phyloP scores from a whole-genome alignment of 208 protist species.

The Leishmania major region DNA sequence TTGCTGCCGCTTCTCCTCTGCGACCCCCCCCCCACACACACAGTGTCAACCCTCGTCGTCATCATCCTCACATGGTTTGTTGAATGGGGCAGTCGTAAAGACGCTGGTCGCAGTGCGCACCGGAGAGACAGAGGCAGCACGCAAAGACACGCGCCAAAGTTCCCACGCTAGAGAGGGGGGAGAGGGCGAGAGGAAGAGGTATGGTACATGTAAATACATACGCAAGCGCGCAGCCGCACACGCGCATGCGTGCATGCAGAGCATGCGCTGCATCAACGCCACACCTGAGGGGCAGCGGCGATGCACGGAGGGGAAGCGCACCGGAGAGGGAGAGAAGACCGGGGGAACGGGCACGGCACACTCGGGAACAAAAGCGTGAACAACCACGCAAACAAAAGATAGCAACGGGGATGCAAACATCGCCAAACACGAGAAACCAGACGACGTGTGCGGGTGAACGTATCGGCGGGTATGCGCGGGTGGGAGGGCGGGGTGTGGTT shows the following conservation, averaged over 20 bases:
- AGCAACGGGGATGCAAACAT: not conserved
- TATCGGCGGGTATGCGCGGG: not conserved
- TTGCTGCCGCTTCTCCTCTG: not conserved
- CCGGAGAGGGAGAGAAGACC: not conserved
- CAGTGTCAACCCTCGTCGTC: not conserved
- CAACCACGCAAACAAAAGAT: not conserved
- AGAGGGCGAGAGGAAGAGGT: slow-evolving; percentile 11
- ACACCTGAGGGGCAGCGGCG: not conserved
- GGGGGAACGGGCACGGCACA: not conserved
- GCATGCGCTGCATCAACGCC: not conserved
- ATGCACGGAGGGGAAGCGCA: not conserved
- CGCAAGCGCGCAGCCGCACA: not conserved
- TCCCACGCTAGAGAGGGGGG: not conserved
- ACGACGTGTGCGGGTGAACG: not conserved
- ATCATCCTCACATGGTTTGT: not conserved
- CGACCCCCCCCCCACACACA: not conserved
- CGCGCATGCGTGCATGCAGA: not conserved
- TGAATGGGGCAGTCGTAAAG: not conserved
- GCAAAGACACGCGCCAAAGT: too few species aligned
- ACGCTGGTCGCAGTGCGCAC: not conserved
- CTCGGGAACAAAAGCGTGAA: not conserved
- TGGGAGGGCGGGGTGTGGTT: not conserved
- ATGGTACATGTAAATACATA: not conserved
- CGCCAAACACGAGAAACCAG: not conserved
- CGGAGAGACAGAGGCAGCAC: not conserved